Percentiles rank a stretch among this genome's conserved stretches.
Conservation (phyloP, 2,329 filamentous ascomycete genomes). For the Curvularia eragrostidis region DNA sequence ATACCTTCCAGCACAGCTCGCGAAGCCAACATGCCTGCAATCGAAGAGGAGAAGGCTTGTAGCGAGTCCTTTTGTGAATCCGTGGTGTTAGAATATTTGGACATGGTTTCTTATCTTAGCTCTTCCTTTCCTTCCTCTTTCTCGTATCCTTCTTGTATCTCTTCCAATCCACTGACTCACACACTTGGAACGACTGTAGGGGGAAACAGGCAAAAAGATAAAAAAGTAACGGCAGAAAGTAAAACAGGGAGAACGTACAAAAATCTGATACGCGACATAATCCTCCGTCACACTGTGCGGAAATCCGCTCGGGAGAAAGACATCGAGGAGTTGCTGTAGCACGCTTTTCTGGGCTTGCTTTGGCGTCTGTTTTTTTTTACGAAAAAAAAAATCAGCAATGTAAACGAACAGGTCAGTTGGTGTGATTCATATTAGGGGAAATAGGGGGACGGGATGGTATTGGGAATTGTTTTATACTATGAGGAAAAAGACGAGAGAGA, state of each 20-base stretch:
- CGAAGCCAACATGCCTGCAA: slow-evolving; percentile 79
- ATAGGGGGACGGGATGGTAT: too few species aligned
- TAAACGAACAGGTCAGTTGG: too few species aligned
- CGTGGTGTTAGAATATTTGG: background rate
- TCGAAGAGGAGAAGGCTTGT: slow-evolving; percentile 84
- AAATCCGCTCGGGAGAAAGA: slow-evolving; percentile 88
- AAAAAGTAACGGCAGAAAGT: too few species aligned
- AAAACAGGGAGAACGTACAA: slow-evolving; percentile 52
- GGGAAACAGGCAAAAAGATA: too few species aligned
- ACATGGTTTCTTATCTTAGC: background rate
- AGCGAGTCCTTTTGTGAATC: slow-evolving; percentile 67
- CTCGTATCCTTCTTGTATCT: background rate
- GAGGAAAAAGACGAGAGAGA: background rate
- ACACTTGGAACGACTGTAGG: background rate
- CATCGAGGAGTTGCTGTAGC: slow-evolving; percentile 62
- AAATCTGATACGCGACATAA: slow-evolving; percentile 79
- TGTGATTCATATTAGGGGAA: too few species aligned
- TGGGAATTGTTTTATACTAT: too few species aligned
- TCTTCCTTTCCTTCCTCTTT: background rate
- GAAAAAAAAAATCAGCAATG: background rate
- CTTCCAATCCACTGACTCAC: too few species aligned
- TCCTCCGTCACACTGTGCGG: slow-evolving; percentile 85
- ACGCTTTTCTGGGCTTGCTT: slow-evolving; percentile 9
- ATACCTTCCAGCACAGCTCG: slow-evolving; percentile 78
- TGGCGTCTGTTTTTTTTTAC: slow-evolving; percentile 5